Evolutionary conservation across 2,329 filamentous ascomycete species (phyloP).

Genomic region (Colletotrichum neosansevieriae): DNA sequence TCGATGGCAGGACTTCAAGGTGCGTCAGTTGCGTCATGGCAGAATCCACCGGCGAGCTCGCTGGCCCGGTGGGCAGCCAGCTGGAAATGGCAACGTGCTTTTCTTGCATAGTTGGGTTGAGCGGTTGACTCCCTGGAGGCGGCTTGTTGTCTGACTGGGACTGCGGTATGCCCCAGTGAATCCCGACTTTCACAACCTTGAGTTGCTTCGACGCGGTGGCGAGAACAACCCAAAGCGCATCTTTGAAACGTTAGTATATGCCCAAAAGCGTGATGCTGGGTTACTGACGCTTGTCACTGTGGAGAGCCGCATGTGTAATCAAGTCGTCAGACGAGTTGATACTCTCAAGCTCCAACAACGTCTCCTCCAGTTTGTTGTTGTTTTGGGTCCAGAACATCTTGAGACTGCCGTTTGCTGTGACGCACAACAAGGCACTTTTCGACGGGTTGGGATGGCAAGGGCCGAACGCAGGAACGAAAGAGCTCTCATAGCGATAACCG

Average conservation of each 20-base stretch:
- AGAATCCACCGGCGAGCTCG: conserved; percentile 58
- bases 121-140: conserved; percentile 56
- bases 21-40: conserved; percentile 76
- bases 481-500: conserved; percentile 77
- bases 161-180: conserved; percentile 78
- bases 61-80: conserved; percentile 64
- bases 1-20: conserved; percentile 78
- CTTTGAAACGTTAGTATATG: conserved; percentile 22
- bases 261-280: conserved; percentile 23
- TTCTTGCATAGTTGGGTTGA: conserved; percentile 67
- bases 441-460: conserved; percentile 78
- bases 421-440: conserved; percentile 80
- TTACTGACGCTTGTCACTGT: conserved; percentile 77
- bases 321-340: conserved; percentile 78
- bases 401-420: conserved; percentile 80
- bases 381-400: conserved; percentile 83
- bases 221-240: conserved; percentile 57
- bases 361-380: conserved; percentile 78
- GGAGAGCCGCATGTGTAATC: conserved; percentile 83
- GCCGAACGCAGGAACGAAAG: conserved; percentile 73
- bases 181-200: conserved; percentile 77
- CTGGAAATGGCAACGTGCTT: conserved; percentile 68
- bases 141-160: conserved; percentile 62
- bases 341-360: conserved; percentile 79
- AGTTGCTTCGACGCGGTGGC: conserved; percentile 79